Evolutionary conservation across 2,329 filamentous ascomycete species (phyloP), one percentile per base, ranked within the genome.

Genomic region (Rhynchosporium agropyri): DNA sequence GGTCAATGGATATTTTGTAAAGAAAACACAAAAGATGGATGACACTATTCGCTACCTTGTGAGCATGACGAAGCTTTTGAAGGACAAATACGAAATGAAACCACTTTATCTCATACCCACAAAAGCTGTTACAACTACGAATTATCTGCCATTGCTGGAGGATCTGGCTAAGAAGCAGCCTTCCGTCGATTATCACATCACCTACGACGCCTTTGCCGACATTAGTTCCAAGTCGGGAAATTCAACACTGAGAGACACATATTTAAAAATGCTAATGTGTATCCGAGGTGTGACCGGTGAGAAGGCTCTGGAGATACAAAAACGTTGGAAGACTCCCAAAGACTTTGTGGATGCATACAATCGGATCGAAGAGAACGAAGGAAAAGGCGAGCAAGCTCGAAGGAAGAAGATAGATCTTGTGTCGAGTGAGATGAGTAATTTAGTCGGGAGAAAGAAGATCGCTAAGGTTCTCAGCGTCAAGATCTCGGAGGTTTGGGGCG

Each of bases 191-290:
- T 85, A 86, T 71, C 82, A 88, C 70, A 83, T 92, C 63, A 90
- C 83, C 10, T 92, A 92, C 69, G 77, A 82, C 0, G 88, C 88
- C 0, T 93, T 94, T 73, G 85, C 87, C 0, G 86, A 86, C 0
- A 77, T 94, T 50, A 86, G 86, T 0, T 90, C 88, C 8, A 95
- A 95, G 74, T 91, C 89, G 0, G 88, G 90, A 58, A 83, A 83
- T 63, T 83, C 92, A 69, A 90, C 89, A 0, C 77, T 94, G 9
- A 81, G 89, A 61, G 91, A 95, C 69, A 75, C 93, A 0, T 94
- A 85, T 69, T 77, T 95, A 31, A 93, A 93, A 75, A 94, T 95
- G 90, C 81, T 95, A 54, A 92, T 95, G 90, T 91, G 89, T 66
- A 91, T 84, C 1, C 83, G 83, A 60, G 89, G 89, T 1, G 80